Evolutionary conservation across 2,329 filamentous ascomycete species (phyloP), one percentile per base, ranked within the genome.

Genomic region (Dactylellina leptospora): DNA sequence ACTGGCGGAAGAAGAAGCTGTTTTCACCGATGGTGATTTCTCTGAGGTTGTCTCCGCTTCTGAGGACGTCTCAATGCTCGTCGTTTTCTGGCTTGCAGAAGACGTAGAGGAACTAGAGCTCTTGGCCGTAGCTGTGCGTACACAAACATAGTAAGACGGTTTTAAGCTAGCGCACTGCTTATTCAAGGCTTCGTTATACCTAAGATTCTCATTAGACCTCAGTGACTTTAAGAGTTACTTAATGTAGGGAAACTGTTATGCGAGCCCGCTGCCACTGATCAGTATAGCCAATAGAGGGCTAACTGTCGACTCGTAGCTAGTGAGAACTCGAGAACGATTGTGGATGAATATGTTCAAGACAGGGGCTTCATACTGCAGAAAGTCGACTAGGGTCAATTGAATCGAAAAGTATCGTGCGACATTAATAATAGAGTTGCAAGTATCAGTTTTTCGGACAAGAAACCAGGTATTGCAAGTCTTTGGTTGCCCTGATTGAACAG

Each of bases 381-480:
- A 66, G n/a, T 9, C 13, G 2, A 30, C 23, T 22, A 33, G 27
- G 3, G 44, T 58, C 18, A 66, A 18, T 11, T 44, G 9, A 18
- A 66, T 58, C 1, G 36, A 27, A 20, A 48, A 66, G 6, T 44
- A 28, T 28, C 33, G 47, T 1, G 61, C 51, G 28, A 66, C 4
- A 8, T 44, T 18, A 13, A 58, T 11, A 13, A 66, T 48, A 2
- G 61, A 58, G 28, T 13, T 44, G 44, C 61, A 66, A 13, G 51
- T 66, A 50, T 66, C 61, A 11, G 13, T 58, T 28, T 55, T 56
- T 22, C 61, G 61, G 36, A 66, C 51, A 13, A 58, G 38, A 6
- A 55, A 58, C 51, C 51, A 66, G 6, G 36, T 33, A 28, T 66
- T 51, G 13, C 61, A 66, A 20, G 20, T 66, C 3, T 30, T 25